phyloP scores from a whole-genome alignment of 2,329 filamentous ascomycete species.

The Dactylellina parvicollis region DNA sequence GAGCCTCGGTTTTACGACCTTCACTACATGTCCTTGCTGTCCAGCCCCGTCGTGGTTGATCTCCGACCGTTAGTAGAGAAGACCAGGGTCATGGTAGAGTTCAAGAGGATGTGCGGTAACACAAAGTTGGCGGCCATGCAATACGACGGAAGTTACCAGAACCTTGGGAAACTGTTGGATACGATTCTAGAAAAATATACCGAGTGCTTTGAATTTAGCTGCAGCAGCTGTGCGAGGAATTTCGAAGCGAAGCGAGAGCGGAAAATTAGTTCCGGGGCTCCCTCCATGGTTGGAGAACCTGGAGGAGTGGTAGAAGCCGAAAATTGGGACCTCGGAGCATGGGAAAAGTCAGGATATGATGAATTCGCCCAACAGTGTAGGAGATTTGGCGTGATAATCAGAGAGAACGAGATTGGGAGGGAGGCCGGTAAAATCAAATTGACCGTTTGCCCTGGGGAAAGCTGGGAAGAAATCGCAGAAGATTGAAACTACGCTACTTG shows the following conservation, averaged over 20 bases:
- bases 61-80: not conserved
- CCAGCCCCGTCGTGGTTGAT: not conserved
- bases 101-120: not conserved
- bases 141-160: not conserved
- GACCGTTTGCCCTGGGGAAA: conserved; percentile 12
- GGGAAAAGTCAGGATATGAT: no score
- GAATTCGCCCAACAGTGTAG: no score
- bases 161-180: no score
- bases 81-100: not conserved
- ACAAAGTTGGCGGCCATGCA: not conserved
- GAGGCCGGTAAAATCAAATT: not conserved
- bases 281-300: no score
- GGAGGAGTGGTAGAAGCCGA: no score
- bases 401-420: not conserved
- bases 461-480: not conserved
- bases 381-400: conserved; percentile 15
- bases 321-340: no score
- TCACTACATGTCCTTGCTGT: conserved; percentile 3
- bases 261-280: no score
- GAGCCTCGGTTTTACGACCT: conserved; percentile 11
- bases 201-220: conserved; percentile 11
- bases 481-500: not conserved
- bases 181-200: conserved; percentile 7
- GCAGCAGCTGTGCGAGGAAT: conserved; percentile 6
- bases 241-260: not conserved